Percentiles rank a stretch among this genome's conserved stretches.
Evolutionary conservation across 1,284 basidiomycete genomes (phyloP).

Genomic region (Singerocomus inundabilis): DNA sequence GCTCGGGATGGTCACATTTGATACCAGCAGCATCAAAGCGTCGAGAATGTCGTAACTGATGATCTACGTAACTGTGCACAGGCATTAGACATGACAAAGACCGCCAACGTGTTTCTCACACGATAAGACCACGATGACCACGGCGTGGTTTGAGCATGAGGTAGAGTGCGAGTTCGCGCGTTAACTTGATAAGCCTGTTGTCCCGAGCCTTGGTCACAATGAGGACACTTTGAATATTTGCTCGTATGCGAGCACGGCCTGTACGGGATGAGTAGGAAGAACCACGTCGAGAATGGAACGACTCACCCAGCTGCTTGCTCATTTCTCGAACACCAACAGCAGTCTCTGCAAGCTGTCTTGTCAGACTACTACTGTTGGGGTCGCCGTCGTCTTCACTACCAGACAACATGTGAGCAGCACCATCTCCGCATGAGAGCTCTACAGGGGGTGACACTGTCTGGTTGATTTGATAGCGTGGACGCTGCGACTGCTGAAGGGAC

Average conservation of each 20-base stretch:
- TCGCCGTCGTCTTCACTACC: slow-evolving; percentile 65
- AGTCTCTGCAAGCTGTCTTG: slow-evolving; percentile 93
- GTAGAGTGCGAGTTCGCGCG: slow-evolving; percentile 92
- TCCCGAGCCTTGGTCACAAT: slow-evolving; percentile 99
- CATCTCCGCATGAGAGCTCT: slow-evolving; percentile 21
- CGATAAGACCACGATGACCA: slow-evolving; percentile 70
- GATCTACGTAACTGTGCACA: slow-evolving; percentile 82
- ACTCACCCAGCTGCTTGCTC: slow-evolving; percentile 95
- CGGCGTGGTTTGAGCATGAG: slow-evolving; percentile 80
- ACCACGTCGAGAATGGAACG: slow-evolving; percentile 1
- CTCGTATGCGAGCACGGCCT: slow-evolving; percentile 91
- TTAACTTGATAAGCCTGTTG: slow-evolving; percentile 94
- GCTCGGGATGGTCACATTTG: slow-evolving; percentile 80
- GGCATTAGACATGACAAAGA: slow-evolving; percentile 12
- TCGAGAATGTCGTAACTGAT: slow-evolving; percentile 87
- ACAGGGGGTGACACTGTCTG: slow-evolving; percentile 12
- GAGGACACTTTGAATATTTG: slow-evolving; percentile 89
- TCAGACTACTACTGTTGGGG: slow-evolving; percentile 72
- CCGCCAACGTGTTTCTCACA: slow-evolving; percentile 48
- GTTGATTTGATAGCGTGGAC: slow-evolving; percentile 15
- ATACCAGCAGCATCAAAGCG: slow-evolving; percentile 95
- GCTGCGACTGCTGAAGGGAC: slow-evolving; percentile 41
- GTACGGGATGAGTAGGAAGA: slow-evolving; percentile 17
- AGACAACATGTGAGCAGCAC: slow-evolving; percentile 16
- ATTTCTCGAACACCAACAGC: slow-evolving; percentile 97